phyloP scores from a whole-genome alignment of 75 land plant genomes.

The Larix kaempferi region DNA sequence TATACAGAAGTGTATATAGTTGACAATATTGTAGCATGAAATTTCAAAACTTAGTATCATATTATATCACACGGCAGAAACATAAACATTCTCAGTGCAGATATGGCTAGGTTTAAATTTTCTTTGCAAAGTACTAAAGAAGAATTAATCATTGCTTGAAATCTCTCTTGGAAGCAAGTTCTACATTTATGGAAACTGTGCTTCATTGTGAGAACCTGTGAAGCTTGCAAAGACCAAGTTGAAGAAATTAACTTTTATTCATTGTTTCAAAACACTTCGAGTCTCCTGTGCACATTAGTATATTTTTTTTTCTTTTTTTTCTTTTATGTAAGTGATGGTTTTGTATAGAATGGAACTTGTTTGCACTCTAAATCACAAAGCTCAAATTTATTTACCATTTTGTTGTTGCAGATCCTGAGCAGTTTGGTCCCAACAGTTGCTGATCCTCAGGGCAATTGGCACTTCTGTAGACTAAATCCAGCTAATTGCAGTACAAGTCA shows the following conservation, averaged over 20 bases:
- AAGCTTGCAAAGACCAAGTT: neutral
- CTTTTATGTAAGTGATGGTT: neutral
- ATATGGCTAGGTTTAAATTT: neutral
- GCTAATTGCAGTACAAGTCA: conserved; percentile 51
- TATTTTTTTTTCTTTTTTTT: neutral
- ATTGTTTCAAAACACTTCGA: neutral
- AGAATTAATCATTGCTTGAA: neutral
- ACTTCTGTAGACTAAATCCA: conserved; percentile 54
- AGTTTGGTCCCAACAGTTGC: conserved; percentile 59
- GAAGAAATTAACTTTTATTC: conserved; percentile 7
- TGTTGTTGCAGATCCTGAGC: conserved; percentile 47
- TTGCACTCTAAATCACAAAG: neutral
- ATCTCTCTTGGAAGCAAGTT: neutral
- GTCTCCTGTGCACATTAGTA: neutral
- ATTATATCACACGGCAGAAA: neutral
- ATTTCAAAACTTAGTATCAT: neutral
- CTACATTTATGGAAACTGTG: neutral
- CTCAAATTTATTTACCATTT: neutral
- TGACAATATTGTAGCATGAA: neutral
- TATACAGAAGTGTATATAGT: neutral
- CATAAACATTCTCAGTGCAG: neutral
- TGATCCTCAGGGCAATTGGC: conserved; percentile 68
- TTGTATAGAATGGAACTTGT: neutral
- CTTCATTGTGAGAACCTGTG: neutral
- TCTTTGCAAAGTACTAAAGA: neutral